phyloP scores from a whole-genome alignment of 768 basidiomycete species.

The Termitomyces sp. region DNA sequence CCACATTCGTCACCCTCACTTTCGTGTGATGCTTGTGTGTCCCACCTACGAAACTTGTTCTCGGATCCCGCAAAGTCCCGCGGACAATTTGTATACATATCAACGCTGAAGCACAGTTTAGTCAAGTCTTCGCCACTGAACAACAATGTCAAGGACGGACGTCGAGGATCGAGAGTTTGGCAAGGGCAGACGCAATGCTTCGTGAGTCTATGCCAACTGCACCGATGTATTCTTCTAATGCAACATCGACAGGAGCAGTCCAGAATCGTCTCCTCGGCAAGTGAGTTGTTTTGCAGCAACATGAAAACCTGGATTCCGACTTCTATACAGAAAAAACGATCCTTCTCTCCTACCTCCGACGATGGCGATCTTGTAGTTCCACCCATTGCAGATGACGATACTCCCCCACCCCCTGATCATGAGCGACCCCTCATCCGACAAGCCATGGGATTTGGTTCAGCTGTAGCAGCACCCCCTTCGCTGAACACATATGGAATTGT shows the following conservation, averaged over 20 bases:
- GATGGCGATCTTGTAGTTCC: conserved; percentile 41
- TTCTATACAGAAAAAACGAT: conserved; percentile 37
- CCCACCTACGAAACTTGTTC: background rate
- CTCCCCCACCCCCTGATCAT: conserved; percentile 44
- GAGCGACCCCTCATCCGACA: conserved; percentile 54
- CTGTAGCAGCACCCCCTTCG: conserved; percentile 23
- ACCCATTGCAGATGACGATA: conserved; percentile 37
- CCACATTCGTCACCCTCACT: background rate
- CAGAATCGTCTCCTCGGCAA: conserved; percentile 48
- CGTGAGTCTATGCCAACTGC: conserved; percentile 22
- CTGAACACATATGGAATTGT: conserved; percentile 42
- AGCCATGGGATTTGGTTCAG: conserved; percentile 48
- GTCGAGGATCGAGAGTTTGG: conserved; percentile 31
- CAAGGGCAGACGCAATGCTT: conserved; percentile 34
- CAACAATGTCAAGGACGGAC: conserved; percentile 12
- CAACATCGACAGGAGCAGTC: conserved; percentile 42
- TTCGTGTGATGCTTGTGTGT: conserved; percentile 11
- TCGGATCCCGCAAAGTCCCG: background rate
- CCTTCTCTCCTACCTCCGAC: conserved; percentile 51
- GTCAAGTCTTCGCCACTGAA: background rate
- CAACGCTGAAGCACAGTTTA: background rate
- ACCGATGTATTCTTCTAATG: background rate
- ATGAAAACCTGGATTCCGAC: background rate
- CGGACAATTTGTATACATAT: background rate
- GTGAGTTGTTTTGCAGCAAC: conserved; percentile 26